phyloP scores from a whole-genome alignment of 148 eudicot species.

The Rhododendron ovatum region DNA sequence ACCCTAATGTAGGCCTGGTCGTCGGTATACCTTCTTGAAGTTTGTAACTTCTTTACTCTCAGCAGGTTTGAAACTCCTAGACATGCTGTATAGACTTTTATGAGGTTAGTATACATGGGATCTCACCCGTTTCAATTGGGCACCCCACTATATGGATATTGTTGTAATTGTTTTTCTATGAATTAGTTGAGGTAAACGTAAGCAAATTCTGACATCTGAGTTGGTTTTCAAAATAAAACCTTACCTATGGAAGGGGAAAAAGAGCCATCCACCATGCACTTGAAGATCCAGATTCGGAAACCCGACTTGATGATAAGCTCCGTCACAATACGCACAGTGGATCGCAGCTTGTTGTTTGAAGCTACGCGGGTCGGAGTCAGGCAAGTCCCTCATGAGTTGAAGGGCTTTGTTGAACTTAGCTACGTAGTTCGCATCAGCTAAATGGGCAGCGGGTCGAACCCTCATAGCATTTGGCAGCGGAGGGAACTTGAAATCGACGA shows the following conservation, averaged over 20 bases:
- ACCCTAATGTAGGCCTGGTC: neutral
- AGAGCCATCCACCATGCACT: slow-evolving; percentile 79
- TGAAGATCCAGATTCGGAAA: slow-evolving; percentile 58
- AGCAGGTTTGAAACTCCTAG: neutral
- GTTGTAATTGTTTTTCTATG: neutral
- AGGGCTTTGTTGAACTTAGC: slow-evolving; percentile 51
- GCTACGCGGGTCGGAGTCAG: slow-evolving; percentile 69
- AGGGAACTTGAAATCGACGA: slow-evolving; percentile 40
- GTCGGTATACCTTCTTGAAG: neutral
- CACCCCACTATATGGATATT: neutral
- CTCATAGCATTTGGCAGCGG: slow-evolving; percentile 20
- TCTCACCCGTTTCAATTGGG: neutral
- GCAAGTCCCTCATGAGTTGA: slow-evolving; percentile 64
- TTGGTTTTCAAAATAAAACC: neutral
- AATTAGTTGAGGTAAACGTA: neutral
- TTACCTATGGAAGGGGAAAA: slow-evolving; percentile 69
- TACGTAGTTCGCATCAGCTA: slow-evolving; percentile 35
- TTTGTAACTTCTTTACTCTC: neutral
- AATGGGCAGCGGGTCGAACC: slow-evolving; percentile 65
- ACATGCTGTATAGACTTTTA: neutral
- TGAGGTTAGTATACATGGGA: neutral
- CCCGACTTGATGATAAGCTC: slow-evolving; percentile 76
- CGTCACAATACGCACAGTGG: slow-evolving; percentile 89
- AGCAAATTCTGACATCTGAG: neutral
- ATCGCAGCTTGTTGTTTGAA: slow-evolving; percentile 72